Percentiles rank a stretch among this genome's conserved stretches.
phyloP scores from a whole-genome alignment of 1,139 yeast species.

The Nakaseomyces glabratus region DNA sequence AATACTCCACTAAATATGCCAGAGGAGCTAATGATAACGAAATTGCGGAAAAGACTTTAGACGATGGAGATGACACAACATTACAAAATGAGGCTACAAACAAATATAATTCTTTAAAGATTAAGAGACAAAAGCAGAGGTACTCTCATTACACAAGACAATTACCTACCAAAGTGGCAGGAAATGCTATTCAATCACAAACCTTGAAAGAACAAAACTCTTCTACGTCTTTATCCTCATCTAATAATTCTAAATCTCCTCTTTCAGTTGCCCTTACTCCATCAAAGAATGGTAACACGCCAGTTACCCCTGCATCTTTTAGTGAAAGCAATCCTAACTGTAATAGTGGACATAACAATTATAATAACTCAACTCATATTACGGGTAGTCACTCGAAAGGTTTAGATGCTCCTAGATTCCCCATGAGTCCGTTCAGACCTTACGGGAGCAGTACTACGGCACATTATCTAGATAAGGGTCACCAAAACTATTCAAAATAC shows the following conservation, averaged over 20 bases:
- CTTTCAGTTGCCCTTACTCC: conserved; percentile 15
- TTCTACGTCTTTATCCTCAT: conserved; percentile 7
- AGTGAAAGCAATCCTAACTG: conserved; percentile 8
- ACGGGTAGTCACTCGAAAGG: not conserved
- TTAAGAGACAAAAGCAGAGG: conserved; percentile 28
- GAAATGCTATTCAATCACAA: conserved; percentile 9
- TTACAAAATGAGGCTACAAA: conserved; percentile 1
- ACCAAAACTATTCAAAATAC: conserved; percentile 5
- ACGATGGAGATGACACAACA: not conserved
- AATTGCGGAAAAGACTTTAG: not conserved
- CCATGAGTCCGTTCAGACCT: conserved; percentile 10
- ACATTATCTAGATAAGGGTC: conserved; percentile 2
- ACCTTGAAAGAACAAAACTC: conserved; percentile 12
- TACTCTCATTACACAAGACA: conserved; percentile 27
- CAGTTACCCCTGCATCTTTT: conserved; percentile 16
- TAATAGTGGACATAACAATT: conserved; percentile 5
- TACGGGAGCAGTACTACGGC: conserved; percentile 4
- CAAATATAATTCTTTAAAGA: conserved; percentile 24
- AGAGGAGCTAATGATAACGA: conserved; percentile 1
- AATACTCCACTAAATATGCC: not conserved
- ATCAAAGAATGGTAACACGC: conserved; percentile 18
- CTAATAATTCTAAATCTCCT: conserved; percentile 6
- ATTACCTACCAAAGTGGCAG: conserved; percentile 15
- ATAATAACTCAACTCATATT: not conserved
- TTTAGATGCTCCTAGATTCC: conserved; percentile 8